Base-by-base conservation (phyloP, 2,329 filamentous ascomycete genomes). In the Bretziella fagacearum region DNA sequence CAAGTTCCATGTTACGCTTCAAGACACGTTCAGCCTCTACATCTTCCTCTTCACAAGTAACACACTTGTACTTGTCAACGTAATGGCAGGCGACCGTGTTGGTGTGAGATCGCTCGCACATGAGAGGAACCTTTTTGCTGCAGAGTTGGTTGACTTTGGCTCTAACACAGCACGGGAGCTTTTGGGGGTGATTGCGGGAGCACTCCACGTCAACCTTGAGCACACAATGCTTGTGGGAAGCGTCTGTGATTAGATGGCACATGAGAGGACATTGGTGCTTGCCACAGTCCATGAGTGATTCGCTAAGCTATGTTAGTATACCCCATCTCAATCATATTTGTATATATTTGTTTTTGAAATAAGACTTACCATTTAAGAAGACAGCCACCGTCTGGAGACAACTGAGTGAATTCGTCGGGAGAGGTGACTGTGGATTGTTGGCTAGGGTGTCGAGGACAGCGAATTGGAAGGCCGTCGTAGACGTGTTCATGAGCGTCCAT, bases 311-410 rank as follows among this genome's bases (percentile, higher is more conserved):
- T 11, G 18, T 18, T 33, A 4, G 20, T 8, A 47, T 6, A 20
- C 30, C 6, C 15, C 2, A 17, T 27, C 23, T 25, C 4, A 27
- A 10, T 6, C 23, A 13, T n/a, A n/a, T n/a, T n/a, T n/a, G n/a
- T n/a, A n/a, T n/a, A n/a, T n/a, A 7, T 11, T 7, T 26, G 6
- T 37, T 15, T 23, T 6, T 10, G n/a, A 8, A 11, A 13, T 17
- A n/a, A 11, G 23, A 46, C 50, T 20, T 45, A 52, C 50, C 81
- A 86, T 17, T 64, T 65, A 42, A 74, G 64, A 0, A 62, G 62
- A 52, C 81, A 86, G 0, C 82, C 82, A 3, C 82, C 81, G 55
- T 86, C 79, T 0, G 81, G 81, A 32, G 73, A 80, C 15, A 70
- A 59, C 0, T 51, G 56, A 2, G 76, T 70, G 54, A 86, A 86